Evolutionary conservation across 202 grass and related monocot species (phyloP).

Genomic region (Schoenoplectus triqueter): DNA sequence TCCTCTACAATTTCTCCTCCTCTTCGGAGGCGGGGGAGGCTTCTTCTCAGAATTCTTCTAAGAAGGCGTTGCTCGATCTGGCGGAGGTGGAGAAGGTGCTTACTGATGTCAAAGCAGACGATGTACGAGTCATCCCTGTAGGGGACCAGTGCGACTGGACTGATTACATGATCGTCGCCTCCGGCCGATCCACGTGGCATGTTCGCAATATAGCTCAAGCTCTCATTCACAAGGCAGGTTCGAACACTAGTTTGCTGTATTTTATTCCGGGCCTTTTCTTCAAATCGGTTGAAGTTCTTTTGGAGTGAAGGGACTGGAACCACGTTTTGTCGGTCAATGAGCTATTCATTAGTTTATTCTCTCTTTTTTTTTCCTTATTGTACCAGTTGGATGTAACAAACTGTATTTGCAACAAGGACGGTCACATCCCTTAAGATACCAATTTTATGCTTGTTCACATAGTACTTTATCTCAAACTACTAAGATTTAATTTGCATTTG

Average conservation of each 20-base stretch:
- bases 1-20: conserved; percentile 30
- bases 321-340: too few relatives aligned
- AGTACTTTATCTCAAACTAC: too few relatives aligned
- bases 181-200: conserved; percentile 79
- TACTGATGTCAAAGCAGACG: conserved; percentile 69
- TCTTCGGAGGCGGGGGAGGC: not conserved
- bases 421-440: not conserved
- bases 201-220: conserved; percentile 96
- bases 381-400: too few relatives aligned
- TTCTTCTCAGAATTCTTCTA: not conserved
- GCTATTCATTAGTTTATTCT: too few relatives aligned
- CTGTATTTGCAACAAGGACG: not conserved
- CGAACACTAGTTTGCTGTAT: not conserved
- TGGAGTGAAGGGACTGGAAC: not conserved
- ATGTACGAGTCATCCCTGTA: conserved; percentile 87
- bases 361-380: not conserved
- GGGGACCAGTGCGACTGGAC: conserved; percentile 65
- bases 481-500: too few relatives aligned
- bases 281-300: too few relatives aligned
- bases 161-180: conserved; percentile 90
- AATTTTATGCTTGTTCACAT: too few relatives aligned
- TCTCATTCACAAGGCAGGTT: conserved; percentile 73
- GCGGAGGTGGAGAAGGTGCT: conserved; percentile 92
- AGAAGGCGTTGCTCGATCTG: conserved; percentile 55
- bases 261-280: too few relatives aligned